phyloP scores from a whole-genome alignment of 2,329 filamentous ascomycete species.

The Penicillium nordicum region DNA sequence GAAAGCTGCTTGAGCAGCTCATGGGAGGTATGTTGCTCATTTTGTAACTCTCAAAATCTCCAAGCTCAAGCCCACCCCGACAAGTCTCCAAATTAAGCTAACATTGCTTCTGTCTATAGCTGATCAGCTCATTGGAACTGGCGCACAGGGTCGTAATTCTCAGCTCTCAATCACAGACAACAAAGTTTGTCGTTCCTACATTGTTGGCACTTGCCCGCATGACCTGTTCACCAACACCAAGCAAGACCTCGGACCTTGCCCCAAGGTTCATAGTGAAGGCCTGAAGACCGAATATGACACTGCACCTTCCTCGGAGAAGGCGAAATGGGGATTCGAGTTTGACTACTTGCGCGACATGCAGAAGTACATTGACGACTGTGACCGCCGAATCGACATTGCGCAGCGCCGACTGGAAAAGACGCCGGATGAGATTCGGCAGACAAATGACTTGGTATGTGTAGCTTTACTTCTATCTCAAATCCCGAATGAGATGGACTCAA shows the following conservation, averaged over 20 bases:
- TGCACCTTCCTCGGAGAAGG: constrained; percentile 66
- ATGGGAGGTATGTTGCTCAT: constrained; percentile 52
- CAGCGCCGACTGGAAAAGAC: constrained; percentile 94
- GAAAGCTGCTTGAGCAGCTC: constrained; percentile 95
- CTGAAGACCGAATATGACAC: constrained; percentile 85
- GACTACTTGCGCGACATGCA: constrained; percentile 96
- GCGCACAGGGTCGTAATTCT: constrained; percentile 67
- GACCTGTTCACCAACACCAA: constrained; percentile 99
- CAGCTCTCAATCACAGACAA: constrained; percentile 86
- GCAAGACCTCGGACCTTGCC: constrained; percentile 88
- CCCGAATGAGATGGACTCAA: too few species aligned
- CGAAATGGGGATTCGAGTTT: constrained; percentile 85
- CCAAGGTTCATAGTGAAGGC: constrained; percentile 81
- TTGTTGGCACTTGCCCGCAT: constrained; percentile 91
- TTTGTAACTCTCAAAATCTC: constrained; percentile 2
- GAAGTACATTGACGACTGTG: constrained; percentile 96
- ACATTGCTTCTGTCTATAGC: constrained; percentile 30
- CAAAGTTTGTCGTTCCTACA: constrained; percentile 91
- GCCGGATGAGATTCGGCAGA: constrained; percentile 93
- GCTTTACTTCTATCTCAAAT: neutral
- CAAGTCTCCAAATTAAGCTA: constrained; percentile 20
- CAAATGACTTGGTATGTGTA: constrained; percentile 67
- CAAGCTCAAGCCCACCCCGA: constrained; percentile 9
- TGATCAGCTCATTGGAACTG: constrained; percentile 73
- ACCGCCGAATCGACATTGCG: constrained; percentile 84